These are phyloP conservation scores for Fraxinus velutina DNA, from an alignment of 305 asterid genomes.

Conservation along the genomic window DNA sequence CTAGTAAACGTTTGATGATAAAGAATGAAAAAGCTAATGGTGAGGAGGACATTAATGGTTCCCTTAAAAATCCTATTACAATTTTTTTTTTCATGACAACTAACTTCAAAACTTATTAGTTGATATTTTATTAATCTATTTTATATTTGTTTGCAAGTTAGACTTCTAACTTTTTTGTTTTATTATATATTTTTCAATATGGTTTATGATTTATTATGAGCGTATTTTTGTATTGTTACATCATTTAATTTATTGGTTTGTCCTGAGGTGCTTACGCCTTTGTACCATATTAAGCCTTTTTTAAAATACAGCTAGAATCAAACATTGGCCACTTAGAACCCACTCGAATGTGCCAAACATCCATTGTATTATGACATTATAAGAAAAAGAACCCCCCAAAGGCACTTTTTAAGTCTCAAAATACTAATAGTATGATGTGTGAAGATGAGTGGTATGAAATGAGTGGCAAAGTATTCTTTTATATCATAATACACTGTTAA, in stretches of 20 bases:
- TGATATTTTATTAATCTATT: background rate
- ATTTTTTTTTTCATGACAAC: background rate
- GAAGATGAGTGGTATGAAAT: background rate
- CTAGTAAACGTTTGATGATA: background rate
- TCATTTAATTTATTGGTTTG: background rate
- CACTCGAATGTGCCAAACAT: background rate
- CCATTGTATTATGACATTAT: background rate
- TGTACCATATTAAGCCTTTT: background rate
- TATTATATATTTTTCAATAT: background rate
- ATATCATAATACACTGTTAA: background rate
- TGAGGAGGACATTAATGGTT: background rate
- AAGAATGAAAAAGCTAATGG: background rate
- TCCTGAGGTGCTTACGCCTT: background rate
- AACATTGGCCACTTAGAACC: background rate
- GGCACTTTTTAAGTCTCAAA: background rate
- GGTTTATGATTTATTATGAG: background rate
- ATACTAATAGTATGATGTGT: background rate
- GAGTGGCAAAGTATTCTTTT: background rate
- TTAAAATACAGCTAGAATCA: background rate
- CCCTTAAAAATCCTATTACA: background rate
- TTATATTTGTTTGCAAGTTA: background rate
- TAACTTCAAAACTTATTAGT: background rate
- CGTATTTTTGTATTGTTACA: background rate
- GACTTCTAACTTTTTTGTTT: background rate
- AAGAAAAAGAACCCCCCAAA: background rate